Evolutionary conservation across 176 grass and related monocot genomes (phyloP).

Genomic region (Hyparrhenia diplandra): DNA sequence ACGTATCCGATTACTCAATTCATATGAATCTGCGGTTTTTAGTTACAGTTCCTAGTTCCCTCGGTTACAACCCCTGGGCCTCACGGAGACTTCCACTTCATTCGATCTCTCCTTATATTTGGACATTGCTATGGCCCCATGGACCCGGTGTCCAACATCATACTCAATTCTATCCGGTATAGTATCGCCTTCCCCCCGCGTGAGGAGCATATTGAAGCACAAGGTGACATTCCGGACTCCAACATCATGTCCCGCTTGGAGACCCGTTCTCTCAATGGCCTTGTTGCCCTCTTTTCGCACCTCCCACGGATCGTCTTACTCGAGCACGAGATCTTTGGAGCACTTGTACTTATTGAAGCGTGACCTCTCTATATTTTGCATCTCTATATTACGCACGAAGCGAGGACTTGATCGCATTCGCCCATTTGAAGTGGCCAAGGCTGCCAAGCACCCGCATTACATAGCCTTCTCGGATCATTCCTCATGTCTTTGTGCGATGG

Average conservation of each 20-base stretch:
- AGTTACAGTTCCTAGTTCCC: no score
- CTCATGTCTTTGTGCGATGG: not conserved
- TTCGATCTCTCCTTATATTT: not conserved
- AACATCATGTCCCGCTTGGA: not conserved
- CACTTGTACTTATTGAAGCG: not conserved
- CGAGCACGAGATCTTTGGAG: not conserved
- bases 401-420: not conserved
- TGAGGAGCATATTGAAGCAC: not conserved
- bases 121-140: conserved; percentile 4
- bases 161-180: not conserved
- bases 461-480: not conserved
- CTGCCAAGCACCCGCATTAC: not conserved
- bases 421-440: not conserved
- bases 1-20: no score
- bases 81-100: not conserved
- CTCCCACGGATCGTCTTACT: not conserved
- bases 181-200: not conserved
- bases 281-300: not conserved
- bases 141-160: conserved; percentile 3
- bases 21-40: no score
- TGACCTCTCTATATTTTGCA: not conserved
- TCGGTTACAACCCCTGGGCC: no score
- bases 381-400: no score
- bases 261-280: not conserved
- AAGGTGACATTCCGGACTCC: not conserved